Conservation (phyloP, 331 rosid genomes). For the Rosa hybrid region DNA sequence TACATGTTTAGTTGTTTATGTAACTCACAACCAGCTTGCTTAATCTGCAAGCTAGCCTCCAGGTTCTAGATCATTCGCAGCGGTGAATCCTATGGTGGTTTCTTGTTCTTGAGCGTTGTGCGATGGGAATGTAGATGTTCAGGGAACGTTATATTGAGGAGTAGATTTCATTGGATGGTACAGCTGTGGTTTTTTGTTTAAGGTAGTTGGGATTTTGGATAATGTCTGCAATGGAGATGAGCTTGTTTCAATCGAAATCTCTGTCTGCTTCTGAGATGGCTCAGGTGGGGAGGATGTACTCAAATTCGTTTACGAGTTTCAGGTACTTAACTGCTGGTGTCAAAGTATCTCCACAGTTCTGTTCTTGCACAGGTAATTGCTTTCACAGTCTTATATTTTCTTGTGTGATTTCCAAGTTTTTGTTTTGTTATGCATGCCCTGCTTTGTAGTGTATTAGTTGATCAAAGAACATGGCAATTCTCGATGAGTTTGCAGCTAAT, state of each 20-base stretch:
- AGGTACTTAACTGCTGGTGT: constrained; percentile 35
- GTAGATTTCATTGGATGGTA: constrained; percentile 4
- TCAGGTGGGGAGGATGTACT: constrained; percentile 41
- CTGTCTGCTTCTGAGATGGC: constrained; percentile 50
- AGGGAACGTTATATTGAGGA: background rate
- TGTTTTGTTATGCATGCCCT: background rate
- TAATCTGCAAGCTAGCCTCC: constrained; percentile 5
- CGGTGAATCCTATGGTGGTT: constrained; percentile 30
- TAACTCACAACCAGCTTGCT: background rate
- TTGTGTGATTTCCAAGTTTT: background rate
- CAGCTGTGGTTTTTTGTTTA: constrained; percentile 10
- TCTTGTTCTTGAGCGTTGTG: constrained; percentile 34
- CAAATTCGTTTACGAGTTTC: constrained; percentile 36
- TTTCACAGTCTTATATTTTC: background rate
- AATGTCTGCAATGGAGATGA: constrained; percentile 61
- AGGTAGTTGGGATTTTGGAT: constrained; percentile 31
- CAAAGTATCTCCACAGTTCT: constrained; percentile 44
- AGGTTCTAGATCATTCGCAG: constrained; percentile 21
- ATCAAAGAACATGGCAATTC: background rate
- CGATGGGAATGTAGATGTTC: constrained; percentile 24
- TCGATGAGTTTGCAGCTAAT: background rate
- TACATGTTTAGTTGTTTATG: background rate
- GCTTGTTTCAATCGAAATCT: constrained; percentile 43
- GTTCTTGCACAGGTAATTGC: constrained; percentile 52
- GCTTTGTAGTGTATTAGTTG: background rate